Conservation (phyloP, 176 grass and related monocot species). For the Alloteropsis semialata region DNA sequence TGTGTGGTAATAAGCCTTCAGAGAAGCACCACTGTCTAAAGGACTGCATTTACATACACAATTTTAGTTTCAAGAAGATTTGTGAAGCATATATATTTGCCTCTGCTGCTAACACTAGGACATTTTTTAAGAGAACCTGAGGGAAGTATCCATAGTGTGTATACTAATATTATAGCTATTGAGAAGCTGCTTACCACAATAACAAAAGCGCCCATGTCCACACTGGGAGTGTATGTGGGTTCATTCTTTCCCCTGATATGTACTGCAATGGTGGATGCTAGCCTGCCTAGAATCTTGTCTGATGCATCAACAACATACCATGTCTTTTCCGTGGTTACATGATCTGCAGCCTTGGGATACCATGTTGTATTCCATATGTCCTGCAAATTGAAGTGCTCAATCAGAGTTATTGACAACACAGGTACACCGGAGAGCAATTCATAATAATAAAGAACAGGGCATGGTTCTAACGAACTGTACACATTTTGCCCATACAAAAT, state of each 20-base stretch:
- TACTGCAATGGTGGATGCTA: constrained; percentile 93
- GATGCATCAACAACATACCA: constrained; percentile 98
- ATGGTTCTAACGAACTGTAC: background rate
- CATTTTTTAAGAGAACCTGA: background rate
- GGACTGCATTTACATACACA: background rate
- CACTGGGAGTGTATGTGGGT: constrained; percentile 91
- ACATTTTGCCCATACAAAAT: background rate
- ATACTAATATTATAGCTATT: background rate
- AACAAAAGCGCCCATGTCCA: constrained; percentile 99
- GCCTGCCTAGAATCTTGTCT: constrained; percentile 88
- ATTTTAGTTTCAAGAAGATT: background rate
- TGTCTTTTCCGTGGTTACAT: constrained; percentile 84
- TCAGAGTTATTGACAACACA: constrained; percentile 8
- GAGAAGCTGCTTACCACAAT: constrained; percentile 73
- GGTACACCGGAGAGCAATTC: background rate
- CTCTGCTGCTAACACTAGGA: background rate
- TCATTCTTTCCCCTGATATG: constrained; percentile 98
- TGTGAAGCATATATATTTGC: background rate
- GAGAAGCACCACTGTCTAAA: background rate
- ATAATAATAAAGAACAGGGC: background rate
- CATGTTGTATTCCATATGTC: constrained; percentile 99
- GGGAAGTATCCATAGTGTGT: background rate
- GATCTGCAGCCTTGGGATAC: constrained; percentile 95
- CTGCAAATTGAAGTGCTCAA: constrained; percentile 38
- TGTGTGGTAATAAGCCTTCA: background rate